A percentile compares a stretch with the other conserved stretches of the same genome.
Conservation (phyloP, 257 asterid species). For the Sherardia arvensis region DNA sequence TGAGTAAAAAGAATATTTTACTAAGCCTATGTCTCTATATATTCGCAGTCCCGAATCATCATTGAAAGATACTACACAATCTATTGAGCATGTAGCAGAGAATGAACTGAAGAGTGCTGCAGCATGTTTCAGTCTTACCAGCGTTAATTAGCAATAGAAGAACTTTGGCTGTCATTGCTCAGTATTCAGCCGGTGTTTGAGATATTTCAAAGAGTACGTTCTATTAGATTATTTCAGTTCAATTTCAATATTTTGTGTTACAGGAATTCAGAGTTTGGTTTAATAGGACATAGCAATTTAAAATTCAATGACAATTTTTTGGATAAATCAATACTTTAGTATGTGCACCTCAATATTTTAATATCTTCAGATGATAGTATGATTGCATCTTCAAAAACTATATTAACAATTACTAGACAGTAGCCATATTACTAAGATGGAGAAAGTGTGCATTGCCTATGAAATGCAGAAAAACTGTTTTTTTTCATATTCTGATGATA, state of each 20-base stretch:
- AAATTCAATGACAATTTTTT: too few relatives aligned
- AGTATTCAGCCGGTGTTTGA: constrained; percentile 2
- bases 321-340: background rate
- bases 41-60: constrained; percentile 66
- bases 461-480: background rate
- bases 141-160: constrained; percentile 29
- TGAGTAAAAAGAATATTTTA: background rate
- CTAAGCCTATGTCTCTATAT: background rate
- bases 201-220: constrained; percentile 10
- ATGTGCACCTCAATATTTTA: background rate
- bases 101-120: constrained; percentile 79
- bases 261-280: background rate
- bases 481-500: background rate
- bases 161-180: background rate
- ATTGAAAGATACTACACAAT: constrained; percentile 46
- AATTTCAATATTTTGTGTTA: background rate
- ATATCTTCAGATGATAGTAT: background rate
- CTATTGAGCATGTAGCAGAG: constrained; percentile 58
- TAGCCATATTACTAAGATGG: background rate
- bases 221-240: background rate
- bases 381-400: background rate
- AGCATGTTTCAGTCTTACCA: constrained; percentile 76
- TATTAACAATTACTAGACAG: background rate
- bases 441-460: background rate
- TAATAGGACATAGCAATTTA: background rate